A percentile compares a stretch with the other conserved stretches of the same genome.
phyloP scores from a whole-genome alignment of 257 asterid genomes.

The Solanum pimpinellifolium region DNA sequence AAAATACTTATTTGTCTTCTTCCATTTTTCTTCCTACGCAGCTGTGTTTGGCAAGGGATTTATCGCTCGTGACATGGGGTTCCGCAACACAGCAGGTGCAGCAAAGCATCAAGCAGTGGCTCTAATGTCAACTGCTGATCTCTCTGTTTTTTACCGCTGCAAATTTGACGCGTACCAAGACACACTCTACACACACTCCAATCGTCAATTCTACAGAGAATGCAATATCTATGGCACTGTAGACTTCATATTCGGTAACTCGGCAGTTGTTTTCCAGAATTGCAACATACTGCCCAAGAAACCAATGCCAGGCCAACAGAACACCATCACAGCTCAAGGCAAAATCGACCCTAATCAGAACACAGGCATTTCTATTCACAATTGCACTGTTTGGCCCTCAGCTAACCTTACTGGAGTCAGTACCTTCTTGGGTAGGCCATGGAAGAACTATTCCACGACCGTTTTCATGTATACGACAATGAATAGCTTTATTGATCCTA shows the following conservation, averaged over 20 bases:
- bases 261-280: constrained; percentile 12
- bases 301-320: constrained; percentile 9
- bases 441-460: constrained; percentile 24
- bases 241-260: constrained; percentile 14
- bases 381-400: constrained; percentile 8
- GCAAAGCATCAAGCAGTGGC: constrained; percentile 15
- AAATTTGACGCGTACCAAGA: constrained; percentile 9
- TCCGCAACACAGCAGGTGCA: constrained; percentile 14
- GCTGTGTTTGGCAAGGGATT: constrained; percentile 16
- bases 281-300: constrained; percentile 4
- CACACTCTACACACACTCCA: constrained; percentile 8
- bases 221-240: constrained; percentile 13
- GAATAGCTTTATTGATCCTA: constrained; percentile 17
- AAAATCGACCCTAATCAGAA: constrained; percentile 13
- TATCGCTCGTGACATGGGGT: constrained; percentile 11
- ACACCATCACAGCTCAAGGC: constrained; percentile 15
- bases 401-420: constrained; percentile 1
- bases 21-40: not conserved
- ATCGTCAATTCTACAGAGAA: constrained; percentile 13
- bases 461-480: not conserved
- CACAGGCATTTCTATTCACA: constrained; percentile 17
- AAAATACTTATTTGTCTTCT: not conserved
- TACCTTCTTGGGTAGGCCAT: constrained; percentile 26
- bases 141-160: constrained; percentile 7
- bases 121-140: constrained; percentile 5